A percentile compares a stretch with the other conserved stretches of the same genome.
These are phyloP conservation scores for Penicillium sp. DNA, from an alignment of 2,329 filamentous ascomycete genomes.

Conservation along the genomic window DNA sequence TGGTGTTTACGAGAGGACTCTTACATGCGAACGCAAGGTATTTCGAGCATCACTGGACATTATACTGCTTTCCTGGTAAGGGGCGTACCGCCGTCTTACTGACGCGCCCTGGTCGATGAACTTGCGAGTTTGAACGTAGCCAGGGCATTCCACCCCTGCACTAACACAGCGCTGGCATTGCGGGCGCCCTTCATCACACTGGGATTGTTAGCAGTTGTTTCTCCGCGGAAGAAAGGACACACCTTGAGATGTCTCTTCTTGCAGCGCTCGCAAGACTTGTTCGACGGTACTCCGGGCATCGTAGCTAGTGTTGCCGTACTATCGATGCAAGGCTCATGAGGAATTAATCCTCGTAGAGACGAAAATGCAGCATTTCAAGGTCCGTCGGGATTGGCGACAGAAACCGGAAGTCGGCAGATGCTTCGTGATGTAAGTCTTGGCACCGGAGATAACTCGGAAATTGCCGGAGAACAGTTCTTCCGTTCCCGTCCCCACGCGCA, in stretches of 20 bases:
- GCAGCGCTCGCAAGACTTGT: slow-evolving; percentile 46
- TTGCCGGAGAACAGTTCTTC: neutral
- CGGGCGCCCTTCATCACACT: slow-evolving; percentile 49
- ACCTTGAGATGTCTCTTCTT: slow-evolving; percentile 47
- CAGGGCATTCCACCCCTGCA: slow-evolving; percentile 45
- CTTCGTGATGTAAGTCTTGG: neutral
- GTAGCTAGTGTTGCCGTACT: slow-evolving; percentile 13
- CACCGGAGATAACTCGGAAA: neutral
- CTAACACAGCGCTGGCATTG: slow-evolving; percentile 44
- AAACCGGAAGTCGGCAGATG: neutral
- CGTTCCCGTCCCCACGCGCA: neutral
- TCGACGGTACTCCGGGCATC: slow-evolving; percentile 47
- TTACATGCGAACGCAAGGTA: slow-evolving; percentile 13
- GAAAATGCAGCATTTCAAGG: slow-evolving; percentile 11
- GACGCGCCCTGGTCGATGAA: slow-evolving; percentile 50
- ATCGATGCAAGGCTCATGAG: slow-evolving; percentile 6
- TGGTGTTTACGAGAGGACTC: neutral
- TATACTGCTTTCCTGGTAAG: slow-evolving; percentile 36
- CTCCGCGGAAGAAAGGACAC: neutral
- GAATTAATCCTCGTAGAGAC: neutral
- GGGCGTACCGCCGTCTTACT: slow-evolving; percentile 45
- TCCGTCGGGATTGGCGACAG: no score
- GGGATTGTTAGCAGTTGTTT: neutral
- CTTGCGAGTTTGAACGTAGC: slow-evolving; percentile 50
- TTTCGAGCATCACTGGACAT: slow-evolving; percentile 8